Conservation (phyloP, 1,139 yeast species). For the Candida pseudoviswanathii region DNA sequence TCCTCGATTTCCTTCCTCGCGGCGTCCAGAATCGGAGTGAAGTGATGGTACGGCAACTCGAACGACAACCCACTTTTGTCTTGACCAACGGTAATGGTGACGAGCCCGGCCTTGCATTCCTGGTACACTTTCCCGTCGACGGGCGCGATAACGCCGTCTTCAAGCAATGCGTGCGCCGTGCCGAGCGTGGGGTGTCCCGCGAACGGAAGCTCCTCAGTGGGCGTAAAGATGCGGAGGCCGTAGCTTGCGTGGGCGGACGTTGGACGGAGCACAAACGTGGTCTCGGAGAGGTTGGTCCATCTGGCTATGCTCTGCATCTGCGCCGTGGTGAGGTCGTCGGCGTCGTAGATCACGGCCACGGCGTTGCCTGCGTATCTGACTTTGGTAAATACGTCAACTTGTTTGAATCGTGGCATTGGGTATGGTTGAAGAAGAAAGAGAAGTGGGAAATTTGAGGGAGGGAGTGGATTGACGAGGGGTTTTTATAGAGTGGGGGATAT, state of each 20-base stretch:
- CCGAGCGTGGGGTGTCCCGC: slow-evolving; percentile 67
- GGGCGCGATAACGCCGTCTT: slow-evolving; percentile 27
- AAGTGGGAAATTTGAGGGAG: background rate
- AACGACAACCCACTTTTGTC: slow-evolving; percentile 19
- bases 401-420: slow-evolving; percentile 33
- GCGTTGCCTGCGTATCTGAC: slow-evolving; percentile 53
- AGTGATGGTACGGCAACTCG: slow-evolving; percentile 25
- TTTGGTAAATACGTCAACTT: slow-evolving; percentile 54
- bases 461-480: too few relatives aligned
- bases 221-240: slow-evolving; percentile 50
- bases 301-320: slow-evolving; percentile 49
- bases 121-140: slow-evolving; percentile 34
- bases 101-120: slow-evolving; percentile 47
- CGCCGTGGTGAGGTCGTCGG: slow-evolving; percentile 30
- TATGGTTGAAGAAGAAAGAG: background rate
- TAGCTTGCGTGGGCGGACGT: slow-evolving; percentile 40
- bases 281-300: slow-evolving; percentile 62
- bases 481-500: too few relatives aligned
- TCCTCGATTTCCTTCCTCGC: slow-evolving; percentile 20
- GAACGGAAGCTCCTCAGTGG: slow-evolving; percentile 50
- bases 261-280: slow-evolving; percentile 50
- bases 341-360: slow-evolving; percentile 51
- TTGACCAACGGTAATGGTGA: slow-evolving; percentile 27
- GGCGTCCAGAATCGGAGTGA: slow-evolving; percentile 22
- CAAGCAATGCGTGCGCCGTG: slow-evolving; percentile 44